Base-by-base conservation (phyloP, 225 moss, liverwort and hornwort species). In the Pseudoscleropodium purum region DNA sequence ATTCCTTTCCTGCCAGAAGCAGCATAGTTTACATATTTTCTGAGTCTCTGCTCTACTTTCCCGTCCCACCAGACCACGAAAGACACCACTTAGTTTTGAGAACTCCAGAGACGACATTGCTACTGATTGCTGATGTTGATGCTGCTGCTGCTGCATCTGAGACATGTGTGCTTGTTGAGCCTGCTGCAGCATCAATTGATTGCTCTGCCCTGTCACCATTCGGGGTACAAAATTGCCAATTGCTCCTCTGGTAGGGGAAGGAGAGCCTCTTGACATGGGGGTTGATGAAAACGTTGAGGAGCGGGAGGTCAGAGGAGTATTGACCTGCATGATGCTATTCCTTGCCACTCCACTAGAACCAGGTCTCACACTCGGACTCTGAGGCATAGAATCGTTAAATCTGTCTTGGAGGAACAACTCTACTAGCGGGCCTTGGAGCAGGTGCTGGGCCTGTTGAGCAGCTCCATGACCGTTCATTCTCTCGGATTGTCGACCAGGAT, bases 21-120 rank as follows among this genome's bases (percentile, higher is more conserved):
- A 95, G 89, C 99, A 99, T 75, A 97, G 89, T 94, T 96, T 97
- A 94, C 99, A 99, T 83, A 95, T 93, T 89, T 95, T 97, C 30
- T 89, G 92, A 72, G 87, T 92, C 89, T 97, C 97, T 52, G 87
- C 92, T 90, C 96, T 94, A 84, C 65, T 96, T 47, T 97, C 97
- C 91, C 96, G 93, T 41, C 94, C 95, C 49, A 95, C 95, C 52
- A 97, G 89, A 81, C 96, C 95, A 31, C 97, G 95, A 82, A 99
- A 89, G 92, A 99, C 96, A 43, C 94, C 95, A 82, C 94, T 96
- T 19, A 97, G 92, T 93, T 96, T 96, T 5, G 96, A 95, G 79
- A 97, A 93, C 92, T 99, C 99, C 67, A 97, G 80, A 45, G 92
- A 91, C 81, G 93, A 95, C 93, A 96, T 93, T 49, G 92, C 89